Conservation (phyloP, 169 alveolate species). For the Babesia bigemina region DNA sequence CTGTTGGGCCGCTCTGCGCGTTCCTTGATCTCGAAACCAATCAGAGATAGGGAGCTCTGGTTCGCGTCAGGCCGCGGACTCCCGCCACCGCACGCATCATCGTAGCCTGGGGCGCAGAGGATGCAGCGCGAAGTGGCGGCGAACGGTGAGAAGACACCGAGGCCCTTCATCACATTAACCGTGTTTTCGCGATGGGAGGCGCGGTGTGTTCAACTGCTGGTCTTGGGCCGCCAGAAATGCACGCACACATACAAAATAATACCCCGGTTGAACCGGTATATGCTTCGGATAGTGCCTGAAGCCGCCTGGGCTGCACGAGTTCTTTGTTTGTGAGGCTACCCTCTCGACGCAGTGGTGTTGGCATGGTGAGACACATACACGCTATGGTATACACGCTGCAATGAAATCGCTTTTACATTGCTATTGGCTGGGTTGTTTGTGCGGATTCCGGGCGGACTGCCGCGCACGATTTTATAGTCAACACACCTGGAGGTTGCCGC, state of each 20-base stretch:
- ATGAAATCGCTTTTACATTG: too few species aligned
- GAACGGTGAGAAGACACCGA: conserved; percentile 64
- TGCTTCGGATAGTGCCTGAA: background rate
- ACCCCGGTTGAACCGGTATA: conserved; percentile 6
- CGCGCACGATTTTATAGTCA: too few species aligned
- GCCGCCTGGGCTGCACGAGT: background rate
- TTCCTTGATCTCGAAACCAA: conserved; percentile 54
- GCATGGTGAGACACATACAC: background rate
- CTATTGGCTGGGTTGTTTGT: too few species aligned
- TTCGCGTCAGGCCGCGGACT: conserved; percentile 31
- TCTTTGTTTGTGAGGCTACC: conserved; percentile 33
- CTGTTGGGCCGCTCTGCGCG: conserved; percentile 6
- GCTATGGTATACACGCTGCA: background rate
- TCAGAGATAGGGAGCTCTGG: conserved; percentile 31
- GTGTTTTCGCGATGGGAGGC: background rate
- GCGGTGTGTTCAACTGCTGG: conserved; percentile 16
- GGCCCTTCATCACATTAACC: conserved; percentile 48
- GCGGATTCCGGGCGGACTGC: too few species aligned
- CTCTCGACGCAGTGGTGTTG: background rate
- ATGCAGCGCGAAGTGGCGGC: conserved; percentile 62
- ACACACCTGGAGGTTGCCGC: too few species aligned
- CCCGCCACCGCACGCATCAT: conserved; percentile 51
- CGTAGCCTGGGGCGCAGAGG: conserved; percentile 52
- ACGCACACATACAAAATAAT: conserved; percentile 7
- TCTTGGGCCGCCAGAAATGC: background rate